Evolutionary conservation across 148 eudicot genomes (phyloP), one percentile per base, ranked within the genome.

Genomic region (Chenopodium berlandieri): DNA sequence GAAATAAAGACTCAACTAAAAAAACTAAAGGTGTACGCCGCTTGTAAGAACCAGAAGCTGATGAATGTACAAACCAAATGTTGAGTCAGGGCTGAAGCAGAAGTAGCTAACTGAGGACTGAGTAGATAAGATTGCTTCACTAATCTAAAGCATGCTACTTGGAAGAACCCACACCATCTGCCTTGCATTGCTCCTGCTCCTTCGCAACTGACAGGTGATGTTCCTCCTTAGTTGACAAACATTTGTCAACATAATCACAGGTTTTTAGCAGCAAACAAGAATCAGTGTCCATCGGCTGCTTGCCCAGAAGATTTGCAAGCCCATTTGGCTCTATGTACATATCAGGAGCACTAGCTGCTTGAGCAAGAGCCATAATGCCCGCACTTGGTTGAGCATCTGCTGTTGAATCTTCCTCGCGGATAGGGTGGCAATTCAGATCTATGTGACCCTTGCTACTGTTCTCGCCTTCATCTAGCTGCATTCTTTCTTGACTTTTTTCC

Each of bases 341-440:
- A 71, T 88, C 90, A 79, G 90, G 88, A 85, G 84, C 68, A 76
- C 37, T 81, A 44, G 87, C 82, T 12, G 90, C 86, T 48, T 76
- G 82, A 68, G 89, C 78, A 71, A 89, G 85, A 78, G 85, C 80
- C 73, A 78, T 81, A 83, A 83, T 82, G 80, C 83, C 86, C 83
- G 60, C 62, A 78, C 83, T 81, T 19, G 78, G 32, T 47, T 80
- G 82, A 70, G 82, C 77, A 64, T 85, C 88, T 25, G 71, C 78
- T 44, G 82, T 77, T 34, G 78, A n/a, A 9, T 89, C 92, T 7
- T 93, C 97, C 27, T 91, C 96, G 9, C 91, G 89, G 73, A 73
- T 86, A 27, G 97, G 97, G 82, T 89, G 88, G 75, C 84, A 85
- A 84, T 95, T 95, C 88, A 95, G 88, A 84, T 93, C 98, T 81